Evolutionary conservation across 2,329 filamentous ascomycete species (phyloP), one percentile per base, ranked within the genome.

Genomic region (Fusarium anthophilum): DNA sequence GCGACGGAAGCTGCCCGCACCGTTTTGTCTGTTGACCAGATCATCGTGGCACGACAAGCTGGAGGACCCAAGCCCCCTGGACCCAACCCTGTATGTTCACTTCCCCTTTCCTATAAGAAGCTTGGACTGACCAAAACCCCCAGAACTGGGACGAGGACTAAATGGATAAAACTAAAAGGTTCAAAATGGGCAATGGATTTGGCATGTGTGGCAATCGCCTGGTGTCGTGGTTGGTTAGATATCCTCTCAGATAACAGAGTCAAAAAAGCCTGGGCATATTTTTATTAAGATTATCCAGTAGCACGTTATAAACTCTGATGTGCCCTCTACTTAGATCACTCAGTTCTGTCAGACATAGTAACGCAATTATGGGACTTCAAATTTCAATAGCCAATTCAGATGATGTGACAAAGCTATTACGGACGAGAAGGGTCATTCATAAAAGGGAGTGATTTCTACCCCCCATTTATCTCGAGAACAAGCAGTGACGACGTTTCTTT

Each of bases 11-110:
- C 96, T 45, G 96, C 95, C 60, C 90, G 96, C 79, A 99, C 96
- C 54, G 93, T 99, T 37, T 87, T 99, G 74, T 97, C 95, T 54
- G 96, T 99, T 44, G 96, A 99, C 84, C 97, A 99, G 86, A 99
- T 99, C 81, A 99, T 99, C 81, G 96, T 99, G 66, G 95, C 97
- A 73, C 91, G 96, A 85, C 96, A 98, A 86, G 96, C 97, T 54
- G 96, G 96, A 81, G 96, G 96, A 43, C 96, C 97, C 28, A 99
- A 99, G 89, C 96, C 96, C 64, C 96, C 96, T 37, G 95, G 93
- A 53, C 96, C 95, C 77, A 98, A 98, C 85, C 93, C 95, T 51
- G 87, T 88, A 81, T 80, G 87, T 83, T 60, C 26, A n/a, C 26
- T 22, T 48, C 24, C 26, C 24, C 43, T 5, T 45, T 56, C 24